phyloP scores from a whole-genome alignment of 805 yeast genomes.

The Myxozyma vanderwaltii region DNA sequence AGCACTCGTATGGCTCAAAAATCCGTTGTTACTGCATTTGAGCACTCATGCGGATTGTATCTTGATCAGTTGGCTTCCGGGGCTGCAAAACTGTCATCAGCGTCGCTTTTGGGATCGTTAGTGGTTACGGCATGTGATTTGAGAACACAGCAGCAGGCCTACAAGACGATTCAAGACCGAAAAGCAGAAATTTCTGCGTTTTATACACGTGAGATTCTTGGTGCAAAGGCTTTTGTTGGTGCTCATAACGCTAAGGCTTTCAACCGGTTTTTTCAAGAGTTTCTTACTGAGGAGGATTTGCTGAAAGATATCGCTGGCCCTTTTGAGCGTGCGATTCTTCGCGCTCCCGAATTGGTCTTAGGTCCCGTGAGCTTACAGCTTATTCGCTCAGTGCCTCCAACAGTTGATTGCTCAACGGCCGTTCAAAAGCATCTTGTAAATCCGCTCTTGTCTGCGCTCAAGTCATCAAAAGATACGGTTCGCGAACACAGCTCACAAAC shows the following conservation, averaged over 20 bases:
- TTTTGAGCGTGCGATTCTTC: slow-evolving; percentile 70
- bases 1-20: slow-evolving; percentile 14
- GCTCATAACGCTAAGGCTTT: slow-evolving; percentile 38
- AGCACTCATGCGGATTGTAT: slow-evolving; percentile 14
- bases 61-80: slow-evolving; percentile 22
- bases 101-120: slow-evolving; percentile 24
- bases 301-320: slow-evolving; percentile 53
- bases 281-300: slow-evolving; percentile 47
- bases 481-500: slow-evolving; percentile 53
- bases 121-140: slow-evolving; percentile 23
- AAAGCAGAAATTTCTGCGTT: slow-evolving; percentile 32
- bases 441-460: slow-evolving; percentile 58
- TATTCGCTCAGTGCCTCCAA: slow-evolving; percentile 43
- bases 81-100: slow-evolving; percentile 9
- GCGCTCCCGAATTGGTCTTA: slow-evolving; percentile 76
- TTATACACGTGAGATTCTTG: slow-evolving; percentile 41
- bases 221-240: slow-evolving; percentile 28
- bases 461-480: slow-evolving; percentile 70
- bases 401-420: slow-evolving; percentile 49
- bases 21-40: slow-evolving; percentile 8
- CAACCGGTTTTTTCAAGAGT: slow-evolving; percentile 51
- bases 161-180: slow-evolving; percentile 22
- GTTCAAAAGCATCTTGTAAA: slow-evolving; percentile 52
- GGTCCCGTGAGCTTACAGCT: slow-evolving; percentile 56
- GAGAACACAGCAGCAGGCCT: slow-evolving; percentile 33